Base-by-base conservation (phyloP, 306 rosid species). In the Dryas drummondii region DNA sequence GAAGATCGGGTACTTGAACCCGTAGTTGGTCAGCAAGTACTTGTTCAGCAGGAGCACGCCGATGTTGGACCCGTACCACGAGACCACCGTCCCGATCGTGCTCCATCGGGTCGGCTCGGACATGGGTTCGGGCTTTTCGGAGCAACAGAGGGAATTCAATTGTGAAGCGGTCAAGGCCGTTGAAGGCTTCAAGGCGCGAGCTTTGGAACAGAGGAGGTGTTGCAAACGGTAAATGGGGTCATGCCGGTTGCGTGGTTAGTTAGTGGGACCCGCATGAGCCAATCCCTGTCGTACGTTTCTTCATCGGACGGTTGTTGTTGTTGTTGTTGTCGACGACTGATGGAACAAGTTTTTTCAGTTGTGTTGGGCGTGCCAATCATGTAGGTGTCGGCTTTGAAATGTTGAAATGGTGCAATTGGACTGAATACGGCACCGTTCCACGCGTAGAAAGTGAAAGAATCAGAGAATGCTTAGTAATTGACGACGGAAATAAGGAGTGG, bases 1-100 rank as follows among this genome's bases (percentile, higher is more conserved):
- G 54, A 79, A 79, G 17, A 74, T 72, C 1, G 79, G 83, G 70
- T 73, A 74, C 75, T 68, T 60, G 76, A 73, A 79, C 0, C 83
- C 83, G 50, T 74, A 79, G 47, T 79, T 79, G 22, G 70, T 79
- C 5, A 79, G 75, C 56, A 79, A 51, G 68, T 79, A 79, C 71
- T 67, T 79, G 83, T 79, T 79, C 0, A 73, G 75, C 3, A 79
- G 66, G 4, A 79, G 78, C 26, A 79, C 65, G 0, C 83, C 83
- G 60, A 79, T 79, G 75, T 79, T 79, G 11, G 79, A 79, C 19
- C 70, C 22, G 71, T 79, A 79, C 83, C 83, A 79, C 6, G 75
- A 58, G 8, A 15, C 64, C 5, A 79, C 82, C 27, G 50, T 61
- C 26, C 82, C 78, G 73, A 72, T 41, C 22, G 74, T 73, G 11